Percentiles rank a stretch among this genome's conserved stretches.
Evolutionary conservation across 2,329 filamentous ascomycete species (phyloP).

Genomic region (Ophiosphaerella herpotricha): DNA sequence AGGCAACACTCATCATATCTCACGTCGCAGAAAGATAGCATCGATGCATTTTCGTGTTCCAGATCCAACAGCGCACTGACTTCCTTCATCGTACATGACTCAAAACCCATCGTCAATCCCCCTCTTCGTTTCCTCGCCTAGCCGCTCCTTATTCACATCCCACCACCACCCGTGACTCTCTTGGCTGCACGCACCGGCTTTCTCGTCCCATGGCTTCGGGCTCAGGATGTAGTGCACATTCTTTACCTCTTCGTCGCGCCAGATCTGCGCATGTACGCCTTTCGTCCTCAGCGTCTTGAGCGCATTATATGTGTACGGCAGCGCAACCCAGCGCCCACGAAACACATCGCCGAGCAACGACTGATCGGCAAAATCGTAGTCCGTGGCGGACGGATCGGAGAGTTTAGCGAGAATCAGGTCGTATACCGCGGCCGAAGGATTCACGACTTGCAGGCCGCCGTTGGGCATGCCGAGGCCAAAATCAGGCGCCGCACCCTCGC

Average conservation of each 20-base stretch:
- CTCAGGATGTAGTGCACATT: conserved; percentile 66
- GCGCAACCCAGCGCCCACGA: conserved; percentile 60
- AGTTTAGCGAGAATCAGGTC: conserved; percentile 57
- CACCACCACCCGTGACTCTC: conserved; percentile 64
- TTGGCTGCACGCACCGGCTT: conserved; percentile 49
- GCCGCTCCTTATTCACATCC: conserved; percentile 55
- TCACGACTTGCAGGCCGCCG: conserved; percentile 65
- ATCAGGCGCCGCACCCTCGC: conserved; percentile 53
- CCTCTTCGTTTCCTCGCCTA: conserved; percentile 52
- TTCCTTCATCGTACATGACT: not conserved
- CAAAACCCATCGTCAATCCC: conserved; percentile 60
- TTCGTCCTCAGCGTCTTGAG: conserved; percentile 63
- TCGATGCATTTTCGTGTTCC: no score
- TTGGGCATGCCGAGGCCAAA: conserved; percentile 64
- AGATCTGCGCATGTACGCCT: conserved; percentile 63
- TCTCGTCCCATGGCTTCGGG: conserved; percentile 68
- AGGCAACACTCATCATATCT: no score
- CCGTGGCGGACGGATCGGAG: conserved; percentile 49
- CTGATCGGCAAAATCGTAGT: conserved; percentile 66
- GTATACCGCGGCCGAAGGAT: conserved; percentile 59
- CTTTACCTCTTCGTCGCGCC: conserved; percentile 64
- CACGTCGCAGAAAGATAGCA: no score
- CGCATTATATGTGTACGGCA: conserved; percentile 66
- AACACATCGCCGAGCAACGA: conserved; percentile 63
- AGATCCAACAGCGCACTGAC: no score